phyloP scores from a whole-genome alignment of 257 asterid genomes.

The Thymus quinquecostatus region DNA sequence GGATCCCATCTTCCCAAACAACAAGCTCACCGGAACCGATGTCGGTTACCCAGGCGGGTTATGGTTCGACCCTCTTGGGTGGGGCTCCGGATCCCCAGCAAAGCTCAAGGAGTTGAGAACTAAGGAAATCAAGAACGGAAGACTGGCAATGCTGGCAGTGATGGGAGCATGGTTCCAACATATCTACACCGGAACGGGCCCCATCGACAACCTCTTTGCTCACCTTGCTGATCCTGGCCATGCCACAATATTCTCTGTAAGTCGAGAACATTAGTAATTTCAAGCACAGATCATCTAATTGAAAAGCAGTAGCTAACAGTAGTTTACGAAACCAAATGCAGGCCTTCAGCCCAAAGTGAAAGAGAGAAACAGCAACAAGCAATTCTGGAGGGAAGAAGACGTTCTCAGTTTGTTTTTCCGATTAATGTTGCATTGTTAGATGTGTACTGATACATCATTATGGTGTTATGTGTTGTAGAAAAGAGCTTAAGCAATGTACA shows the following conservation, averaged over 20 bases:
- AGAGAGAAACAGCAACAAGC: constrained; percentile 43
- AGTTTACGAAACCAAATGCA: constrained; percentile 35
- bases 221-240: constrained; percentile 99
- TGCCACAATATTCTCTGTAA: constrained; percentile 89
- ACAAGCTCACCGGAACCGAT: constrained; percentile 97
- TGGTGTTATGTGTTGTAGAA: constrained; percentile 42
- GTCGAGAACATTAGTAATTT: constrained; percentile 34
- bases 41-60: constrained; percentile 96
- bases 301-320: not conserved
- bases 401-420: constrained; percentile 38
- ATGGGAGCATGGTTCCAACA: constrained; percentile 99
- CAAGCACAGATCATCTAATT: not conserved
- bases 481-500: constrained; percentile 67
- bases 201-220: constrained; percentile 94
- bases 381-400: constrained; percentile 16
- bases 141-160: constrained; percentile 95
- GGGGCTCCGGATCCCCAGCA: constrained; percentile 81
- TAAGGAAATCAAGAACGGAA: constrained; percentile 96
- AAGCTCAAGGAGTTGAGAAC: constrained; percentile 89
- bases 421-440: constrained; percentile 44
- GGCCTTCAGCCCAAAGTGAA: constrained; percentile 86
- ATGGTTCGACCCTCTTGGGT: constrained; percentile 98
- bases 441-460: constrained; percentile 39
- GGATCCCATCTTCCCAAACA: constrained; percentile 96
- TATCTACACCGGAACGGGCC: constrained; percentile 94